Base-by-base conservation (phyloP, 2,329 filamentous ascomycete species). In the Cordyceps cateniannulata region DNA sequence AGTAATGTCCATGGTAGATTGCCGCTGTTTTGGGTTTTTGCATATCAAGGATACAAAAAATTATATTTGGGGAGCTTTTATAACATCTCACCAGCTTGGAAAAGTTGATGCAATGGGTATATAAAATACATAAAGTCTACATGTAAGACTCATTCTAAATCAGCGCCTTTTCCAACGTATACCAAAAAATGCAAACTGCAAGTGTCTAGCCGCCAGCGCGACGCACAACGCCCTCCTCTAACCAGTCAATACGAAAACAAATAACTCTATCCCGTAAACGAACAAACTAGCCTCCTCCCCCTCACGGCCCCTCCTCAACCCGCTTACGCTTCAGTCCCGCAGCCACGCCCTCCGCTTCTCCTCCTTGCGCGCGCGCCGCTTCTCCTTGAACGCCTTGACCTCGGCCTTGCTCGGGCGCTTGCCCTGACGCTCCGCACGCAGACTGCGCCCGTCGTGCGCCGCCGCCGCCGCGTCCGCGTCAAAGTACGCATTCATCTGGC, bases 381-480 rank as follows among this genome's bases (percentile, higher is more conserved):
- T 96, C 73, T 96, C 89, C 75, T 93, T 95, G 77, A 93, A 96
- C 61, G 88, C 86, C 77, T 96, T 93, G 65, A 99, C 77, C 76
- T 99, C 91, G 63, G 89, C 81, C 79, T 93, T 96, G 61, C 79
- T 88, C 25, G 93, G 81, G 75, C 91, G 92, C 82, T 95, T 93
- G 59, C 87, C 86, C 62, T 89, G 87, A 60, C 95, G 83, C 79
- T 99, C 95, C 2, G 92, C 95, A 76, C 93, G 96, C 62, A 99
- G 78, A 70, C 93, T 97, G 62, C 88, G 85, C 2, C 95, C 95
- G 67, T 96, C 88, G 70, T 99, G 93, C 62, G 85, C 85, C 70
- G 96, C 97, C 5, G 93, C 93, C 3, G 92, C 93, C 5, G 92
- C 90, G 73, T 98, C 93, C 48, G 97, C 93, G 71, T 99, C 93